Evolutionary conservation across 306 rosid genomes (phyloP).

Genomic region (Boehmeria nivea): DNA sequence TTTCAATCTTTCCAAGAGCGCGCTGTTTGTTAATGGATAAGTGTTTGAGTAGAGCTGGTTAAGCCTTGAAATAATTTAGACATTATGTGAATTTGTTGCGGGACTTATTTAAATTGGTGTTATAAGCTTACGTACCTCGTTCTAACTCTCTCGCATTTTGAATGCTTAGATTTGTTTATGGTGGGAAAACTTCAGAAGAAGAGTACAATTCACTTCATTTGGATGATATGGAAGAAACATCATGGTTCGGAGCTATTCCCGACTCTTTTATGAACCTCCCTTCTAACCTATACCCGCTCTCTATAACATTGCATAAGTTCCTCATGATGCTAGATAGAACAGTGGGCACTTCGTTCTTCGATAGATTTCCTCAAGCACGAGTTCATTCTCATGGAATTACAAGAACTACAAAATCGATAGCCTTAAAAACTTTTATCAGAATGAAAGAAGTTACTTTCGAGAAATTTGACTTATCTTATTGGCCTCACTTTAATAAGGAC

Average conservation of each 20-base stretch:
- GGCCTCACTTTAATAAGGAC: constrained; percentile 47
- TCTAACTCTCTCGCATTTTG: neutral
- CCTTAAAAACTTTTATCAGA: constrained; percentile 36
- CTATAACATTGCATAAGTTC: constrained; percentile 48
- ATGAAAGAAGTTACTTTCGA: constrained; percentile 48
- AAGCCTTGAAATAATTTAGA: too few relatives aligned
- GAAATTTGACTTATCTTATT: constrained; percentile 42
- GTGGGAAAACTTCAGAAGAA: constrained; percentile 15
- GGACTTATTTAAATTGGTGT: neutral
- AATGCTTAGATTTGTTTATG: constrained; percentile 33
- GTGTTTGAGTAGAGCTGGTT: too few relatives aligned
- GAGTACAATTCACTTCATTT: constrained; percentile 14
- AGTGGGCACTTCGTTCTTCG: constrained; percentile 45
- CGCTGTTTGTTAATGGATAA: too few relatives aligned
- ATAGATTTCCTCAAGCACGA: too few relatives aligned
- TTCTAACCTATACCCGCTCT: constrained; percentile 35
- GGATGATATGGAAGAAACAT: constrained; percentile 29
- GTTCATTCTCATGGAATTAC: neutral
- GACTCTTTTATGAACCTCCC: constrained; percentile 44
- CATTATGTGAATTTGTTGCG: too few relatives aligned
- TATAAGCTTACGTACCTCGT: neutral
- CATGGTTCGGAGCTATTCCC: constrained; percentile 30
- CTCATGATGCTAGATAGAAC: constrained; percentile 60
- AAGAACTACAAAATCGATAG: constrained; percentile 31
- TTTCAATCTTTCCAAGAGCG: too few relatives aligned